Evolutionary conservation across 2,329 filamentous ascomycete genomes (phyloP).

Genomic region (Nemania sp.): DNA sequence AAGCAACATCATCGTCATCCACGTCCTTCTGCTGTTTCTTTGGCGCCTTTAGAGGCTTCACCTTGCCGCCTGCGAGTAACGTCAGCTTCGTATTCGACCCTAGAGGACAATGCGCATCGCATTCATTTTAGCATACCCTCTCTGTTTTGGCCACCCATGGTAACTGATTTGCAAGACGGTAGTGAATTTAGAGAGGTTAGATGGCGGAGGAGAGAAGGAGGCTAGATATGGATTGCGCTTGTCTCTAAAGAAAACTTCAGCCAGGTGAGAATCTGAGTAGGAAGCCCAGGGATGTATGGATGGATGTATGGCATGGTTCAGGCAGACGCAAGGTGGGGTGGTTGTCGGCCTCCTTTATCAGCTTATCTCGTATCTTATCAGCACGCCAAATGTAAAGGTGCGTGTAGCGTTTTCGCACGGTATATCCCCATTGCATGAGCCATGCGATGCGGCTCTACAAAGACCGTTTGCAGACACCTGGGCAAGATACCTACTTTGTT

Average conservation of each 20-base stretch:
- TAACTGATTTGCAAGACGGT: constrained; percentile 41
- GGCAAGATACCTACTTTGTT: too few species aligned
- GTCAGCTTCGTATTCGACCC: constrained; percentile 28
- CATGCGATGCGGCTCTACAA: too few species aligned
- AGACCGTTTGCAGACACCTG: too few species aligned
- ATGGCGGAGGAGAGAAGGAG: constrained; percentile 10
- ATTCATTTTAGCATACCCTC: constrained; percentile 62
- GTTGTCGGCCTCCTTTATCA: neutral
- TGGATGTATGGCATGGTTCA: neutral
- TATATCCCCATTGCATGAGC: too few species aligned
- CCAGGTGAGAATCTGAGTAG: neutral
- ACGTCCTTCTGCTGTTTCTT: constrained; percentile 88
- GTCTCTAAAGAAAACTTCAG: constrained; percentile 15
- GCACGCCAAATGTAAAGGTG: too few species aligned
- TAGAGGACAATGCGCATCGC: constrained; percentile 8
- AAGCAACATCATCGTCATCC: constrained; percentile 88
- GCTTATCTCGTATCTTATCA: constrained; percentile 4
- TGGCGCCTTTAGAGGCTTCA: constrained; percentile 85
- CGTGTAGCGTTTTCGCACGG: too few species aligned
- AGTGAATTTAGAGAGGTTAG: neutral
- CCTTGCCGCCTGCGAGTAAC: constrained; percentile 75
- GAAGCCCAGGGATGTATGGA: neutral
- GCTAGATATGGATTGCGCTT: constrained; percentile 5
- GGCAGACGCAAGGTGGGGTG: neutral
- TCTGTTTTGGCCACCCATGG: constrained; percentile 75